These are phyloP conservation scores for Cyberlindnera galapagoensis DNA, from an alignment of 805 yeast genomes.

Conservation along the genomic window DNA sequence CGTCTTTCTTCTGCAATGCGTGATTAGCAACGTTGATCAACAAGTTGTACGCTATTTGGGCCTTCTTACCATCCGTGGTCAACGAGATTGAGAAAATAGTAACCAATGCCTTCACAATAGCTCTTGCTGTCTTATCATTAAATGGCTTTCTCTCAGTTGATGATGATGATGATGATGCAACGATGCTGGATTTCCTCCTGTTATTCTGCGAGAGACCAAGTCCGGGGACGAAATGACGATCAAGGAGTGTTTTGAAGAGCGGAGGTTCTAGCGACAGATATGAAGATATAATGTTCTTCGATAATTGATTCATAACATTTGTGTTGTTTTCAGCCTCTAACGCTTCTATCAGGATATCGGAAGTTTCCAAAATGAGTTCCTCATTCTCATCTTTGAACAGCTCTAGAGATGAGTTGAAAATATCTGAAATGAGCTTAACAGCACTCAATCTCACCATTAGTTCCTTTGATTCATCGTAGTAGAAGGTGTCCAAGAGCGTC, in stretches of 20 bases:
- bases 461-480: slow-evolving; percentile 21
- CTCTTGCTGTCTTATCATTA: slow-evolving; percentile 11
- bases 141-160: slow-evolving; percentile 2
- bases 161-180: slow-evolving; percentile 10
- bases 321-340: slow-evolving; percentile 15
- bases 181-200: slow-evolving; percentile 25
- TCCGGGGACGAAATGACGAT: slow-evolving; percentile 21
- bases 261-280: slow-evolving; percentile 5
- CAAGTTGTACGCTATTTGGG: slow-evolving; percentile 21
- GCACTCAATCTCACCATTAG: slow-evolving; percentile 26
- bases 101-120: slow-evolving; percentile 21
- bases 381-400: slow-evolving; percentile 9
- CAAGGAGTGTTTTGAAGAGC: slow-evolving; percentile 19
- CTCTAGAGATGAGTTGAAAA: slow-evolving; percentile 19
- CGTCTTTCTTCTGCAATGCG: slow-evolving; percentile 30
- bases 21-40: slow-evolving; percentile 28
- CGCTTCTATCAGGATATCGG: slow-evolving; percentile 14
- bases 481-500: slow-evolving; percentile 40
- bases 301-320: slow-evolving; percentile 27
- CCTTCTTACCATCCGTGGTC: slow-evolving; percentile 22
- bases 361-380: slow-evolving; percentile 7
- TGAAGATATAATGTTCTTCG: slow-evolving; percentile 24
- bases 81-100: slow-evolving; percentile 23
- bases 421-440: slow-evolving; percentile 24
- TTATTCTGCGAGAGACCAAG: slow-evolving; percentile 3